These are phyloP conservation scores for Apiotrichum montevideense DNA, from an alignment of 1,284 basidiomycete species.

Conservation along the genomic window DNA sequence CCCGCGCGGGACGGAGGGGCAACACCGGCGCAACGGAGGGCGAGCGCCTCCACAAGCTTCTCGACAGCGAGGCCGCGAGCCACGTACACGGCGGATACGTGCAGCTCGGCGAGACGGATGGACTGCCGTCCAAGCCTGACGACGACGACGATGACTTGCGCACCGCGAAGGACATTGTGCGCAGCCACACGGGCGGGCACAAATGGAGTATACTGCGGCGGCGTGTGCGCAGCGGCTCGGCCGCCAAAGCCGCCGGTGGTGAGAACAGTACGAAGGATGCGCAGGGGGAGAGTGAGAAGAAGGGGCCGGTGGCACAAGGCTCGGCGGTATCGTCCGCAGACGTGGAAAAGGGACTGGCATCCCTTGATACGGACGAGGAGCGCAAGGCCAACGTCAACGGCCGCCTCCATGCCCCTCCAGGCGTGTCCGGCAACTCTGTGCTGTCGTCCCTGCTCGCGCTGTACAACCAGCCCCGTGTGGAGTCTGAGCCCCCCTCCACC, in stretches of 20 bases:
- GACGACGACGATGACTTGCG: constrained; percentile 20
- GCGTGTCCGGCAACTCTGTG: constrained; percentile 35
- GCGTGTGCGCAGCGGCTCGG: constrained; percentile 22
- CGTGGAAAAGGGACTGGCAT: background rate
- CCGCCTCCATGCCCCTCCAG: constrained; percentile 10
- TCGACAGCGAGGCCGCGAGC: constrained; percentile 31
- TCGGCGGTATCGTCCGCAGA: background rate
- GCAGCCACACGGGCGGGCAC: constrained; percentile 39
- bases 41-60: constrained; percentile 15
- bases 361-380: background rate
- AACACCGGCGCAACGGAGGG: constrained; percentile 4
- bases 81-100: constrained; percentile 39
- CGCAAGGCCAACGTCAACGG: constrained; percentile 1
- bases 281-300: background rate
- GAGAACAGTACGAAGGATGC: background rate
- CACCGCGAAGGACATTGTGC: constrained; percentile 43
- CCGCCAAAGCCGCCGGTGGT: background rate
- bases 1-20: background rate
- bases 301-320: background rate
- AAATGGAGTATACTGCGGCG: constrained; percentile 42
- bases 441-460: constrained; percentile 42
- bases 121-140: constrained; percentile 41
- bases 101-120: constrained; percentile 48
- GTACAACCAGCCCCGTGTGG: constrained; percentile 27
- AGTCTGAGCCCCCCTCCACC: constrained; percentile 24